Base-by-base conservation (phyloP, 1,139 yeast genomes). In the Lizanozyma gosingica region DNA sequence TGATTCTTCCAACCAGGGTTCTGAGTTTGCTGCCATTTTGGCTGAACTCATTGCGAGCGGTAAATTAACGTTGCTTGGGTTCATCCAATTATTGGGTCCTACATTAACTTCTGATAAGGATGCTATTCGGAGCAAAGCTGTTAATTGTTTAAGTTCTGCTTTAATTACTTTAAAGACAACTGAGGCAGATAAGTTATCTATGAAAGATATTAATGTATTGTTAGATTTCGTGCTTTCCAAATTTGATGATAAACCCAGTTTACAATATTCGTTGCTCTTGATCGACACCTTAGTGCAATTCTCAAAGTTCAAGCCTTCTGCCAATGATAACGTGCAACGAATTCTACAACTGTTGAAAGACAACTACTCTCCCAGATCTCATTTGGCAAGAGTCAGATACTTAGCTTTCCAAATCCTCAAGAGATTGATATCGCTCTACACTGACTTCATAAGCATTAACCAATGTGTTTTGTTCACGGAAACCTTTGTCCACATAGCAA, bases 81-180 rank as follows among this genome's bases (percentile, higher is more conserved):
- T 83, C 37, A 75, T 83, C 22, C 67, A 74, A 41, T 54, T 65
- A 2, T 58, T 83, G 36, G 86, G 85, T 3, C 73, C 68, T 16
- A 72, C 76, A 42, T 64, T 90, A 39, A 83, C 92, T 1, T 79
- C 88, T 9, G 87, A 81, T 4, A 80, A 79, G 41, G 79, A 73
- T 36, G 51, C 62, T 2, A 60, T 76, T 15, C 60, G 94, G 43
- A 40, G 56, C 4, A 59, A 65, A 44, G 79, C 94, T 0, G 63
- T 86, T 14, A 58, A 63, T 17, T 81, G 94, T 49, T 60, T 90
- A 38, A 63, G 83, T 0, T 63, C 67, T 4, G 72, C 80, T 0
- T 59, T 88, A 40, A 48, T 48, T 1, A 47, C 14, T 11, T 6
- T 35, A 6, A 41, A 43, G 2, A 42, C 56, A 1, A 45, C 81